phyloP scores from a whole-genome alignment of 306 rosid genomes.

The Vigna hirtella region DNA sequence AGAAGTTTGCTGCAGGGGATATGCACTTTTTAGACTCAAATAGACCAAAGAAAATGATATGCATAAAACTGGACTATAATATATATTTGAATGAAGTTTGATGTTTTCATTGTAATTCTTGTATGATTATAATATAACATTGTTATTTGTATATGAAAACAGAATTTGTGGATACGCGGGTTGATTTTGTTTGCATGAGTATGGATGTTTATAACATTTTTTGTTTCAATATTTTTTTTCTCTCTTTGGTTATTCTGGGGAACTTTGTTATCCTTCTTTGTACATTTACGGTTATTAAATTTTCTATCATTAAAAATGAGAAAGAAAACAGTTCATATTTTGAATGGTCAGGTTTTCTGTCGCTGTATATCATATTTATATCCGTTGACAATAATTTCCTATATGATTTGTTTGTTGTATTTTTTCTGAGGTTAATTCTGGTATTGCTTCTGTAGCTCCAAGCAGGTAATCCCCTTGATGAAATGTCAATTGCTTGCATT shows the following conservation, averaged over 20 bases:
- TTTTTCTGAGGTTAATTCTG: slow-evolving; percentile 39
- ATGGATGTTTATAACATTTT: slow-evolving; percentile 11
- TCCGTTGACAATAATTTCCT: not conserved
- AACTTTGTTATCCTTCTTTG: not conserved
- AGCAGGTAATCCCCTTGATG: slow-evolving; percentile 93
- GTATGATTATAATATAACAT: not conserved
- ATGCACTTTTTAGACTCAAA: slow-evolving; percentile 9
- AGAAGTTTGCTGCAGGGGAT: slow-evolving; percentile 12
- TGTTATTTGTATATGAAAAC: not conserved
- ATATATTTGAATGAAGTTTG: slow-evolving; percentile 12
- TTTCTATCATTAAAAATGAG: slow-evolving; percentile 4
- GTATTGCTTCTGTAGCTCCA: slow-evolving; percentile 77
- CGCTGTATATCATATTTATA: not conserved
- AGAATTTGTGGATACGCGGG: slow-evolving; percentile 18
- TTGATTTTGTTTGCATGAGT: slow-evolving; percentile 35
- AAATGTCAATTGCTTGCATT: slow-evolving; percentile 90
- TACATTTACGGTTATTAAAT: slow-evolving; percentile 9
- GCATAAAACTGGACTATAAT: slow-evolving; percentile 9
- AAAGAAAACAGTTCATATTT: slow-evolving; percentile 2
- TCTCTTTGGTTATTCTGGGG: not conserved
- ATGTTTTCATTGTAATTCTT: not conserved
- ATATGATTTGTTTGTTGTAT: slow-evolving; percentile 12
- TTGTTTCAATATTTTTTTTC: slow-evolving; percentile 17
- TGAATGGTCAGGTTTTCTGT: slow-evolving; percentile 8
- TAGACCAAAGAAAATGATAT: slow-evolving; percentile 22